phyloP scores from a whole-genome alignment of 768 basidiomycete species.

The Trametopsis cervina region DNA sequence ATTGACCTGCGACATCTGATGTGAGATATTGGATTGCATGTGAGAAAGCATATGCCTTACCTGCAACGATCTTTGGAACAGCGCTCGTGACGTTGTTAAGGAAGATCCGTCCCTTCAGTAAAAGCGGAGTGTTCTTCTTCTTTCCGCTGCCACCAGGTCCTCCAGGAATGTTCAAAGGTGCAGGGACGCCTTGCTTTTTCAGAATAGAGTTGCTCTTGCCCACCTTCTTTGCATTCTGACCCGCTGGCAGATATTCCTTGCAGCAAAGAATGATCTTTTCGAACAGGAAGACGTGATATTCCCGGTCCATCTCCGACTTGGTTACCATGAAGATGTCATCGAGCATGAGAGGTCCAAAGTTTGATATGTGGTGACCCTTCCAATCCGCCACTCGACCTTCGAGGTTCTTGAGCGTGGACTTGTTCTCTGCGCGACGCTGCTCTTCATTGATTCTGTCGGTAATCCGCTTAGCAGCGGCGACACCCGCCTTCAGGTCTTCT shows the following conservation, averaged over 20 bases:
- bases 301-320: slow-evolving; percentile 93
- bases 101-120: slow-evolving; percentile 95
- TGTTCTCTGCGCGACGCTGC: slow-evolving; percentile 85
- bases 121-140: slow-evolving; percentile 73
- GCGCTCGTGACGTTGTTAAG: slow-evolving; percentile 92
- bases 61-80: slow-evolving; percentile 51
- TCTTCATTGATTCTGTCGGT: slow-evolving; percentile 96
- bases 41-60: slow-evolving; percentile 36
- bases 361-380: slow-evolving; percentile 95
- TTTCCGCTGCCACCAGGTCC: slow-evolving; percentile 42
- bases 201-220: slow-evolving; percentile 84
- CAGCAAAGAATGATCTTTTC: slow-evolving; percentile 99
- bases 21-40: too few species aligned
- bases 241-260: slow-evolving; percentile 72
- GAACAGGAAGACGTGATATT: slow-evolving; percentile 98
- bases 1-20: slow-evolving; percentile 40
- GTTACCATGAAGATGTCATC: slow-evolving; percentile 96
- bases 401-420: slow-evolving; percentile 83
- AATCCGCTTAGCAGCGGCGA: slow-evolving; percentile 84
- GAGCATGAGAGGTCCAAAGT: slow-evolving; percentile 90
- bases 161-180: slow-evolving; percentile 38
- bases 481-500: slow-evolving; percentile 79
- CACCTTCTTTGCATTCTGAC: slow-evolving; percentile 56
- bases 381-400: slow-evolving; percentile 90
- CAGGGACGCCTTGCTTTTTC: slow-evolving; percentile 66